A percentile compares a stretch with the other conserved stretches of the same genome.
Evolutionary conservation across 306 rosid species (phyloP).

Genomic region (Calophaca sinica): DNA sequence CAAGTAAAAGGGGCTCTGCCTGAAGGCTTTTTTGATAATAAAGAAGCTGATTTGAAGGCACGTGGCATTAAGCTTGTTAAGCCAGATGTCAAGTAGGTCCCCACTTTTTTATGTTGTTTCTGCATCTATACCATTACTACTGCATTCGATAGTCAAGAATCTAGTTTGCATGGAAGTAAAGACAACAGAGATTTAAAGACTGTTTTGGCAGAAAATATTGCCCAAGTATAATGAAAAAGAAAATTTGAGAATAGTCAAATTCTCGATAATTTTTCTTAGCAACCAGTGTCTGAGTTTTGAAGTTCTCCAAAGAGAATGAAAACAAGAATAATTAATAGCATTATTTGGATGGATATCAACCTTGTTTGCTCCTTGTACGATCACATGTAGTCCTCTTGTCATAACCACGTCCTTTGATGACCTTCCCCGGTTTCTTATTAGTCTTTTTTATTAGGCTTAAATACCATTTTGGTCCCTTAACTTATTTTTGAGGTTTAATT

Average conservation of each 20-base stretch:
- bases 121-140: conserved; percentile 33
- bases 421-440: conserved; percentile 11
- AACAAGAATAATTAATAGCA: conserved; percentile 35
- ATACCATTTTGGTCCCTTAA: too few species aligned
- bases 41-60: conserved; percentile 93
- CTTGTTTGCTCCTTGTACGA: neutral
- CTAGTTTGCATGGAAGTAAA: conserved; percentile 39
- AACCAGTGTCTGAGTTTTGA: conserved; percentile 21
- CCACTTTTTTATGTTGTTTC: conserved; percentile 40
- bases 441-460: conserved; percentile 4
- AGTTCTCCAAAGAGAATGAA: conserved; percentile 4
- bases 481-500: too few species aligned
- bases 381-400: conserved; percentile 13
- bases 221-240: conserved; percentile 7
- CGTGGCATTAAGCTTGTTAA: conserved; percentile 88
- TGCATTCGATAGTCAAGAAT: conserved; percentile 9
- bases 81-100: conserved; percentile 91
- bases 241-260: neutral
- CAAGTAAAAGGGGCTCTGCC: conserved; percentile 83
- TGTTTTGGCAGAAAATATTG: conserved; percentile 9
- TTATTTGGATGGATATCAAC: conserved; percentile 5
- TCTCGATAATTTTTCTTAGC: neutral
- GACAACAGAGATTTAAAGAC: conserved; percentile 2
- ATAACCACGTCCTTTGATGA: conserved; percentile 1
- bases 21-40: conserved; percentile 96